Evolutionary conservation across 108 stramenopile species (phyloP).

Genomic region (Discostella stelligeroides): DNA sequence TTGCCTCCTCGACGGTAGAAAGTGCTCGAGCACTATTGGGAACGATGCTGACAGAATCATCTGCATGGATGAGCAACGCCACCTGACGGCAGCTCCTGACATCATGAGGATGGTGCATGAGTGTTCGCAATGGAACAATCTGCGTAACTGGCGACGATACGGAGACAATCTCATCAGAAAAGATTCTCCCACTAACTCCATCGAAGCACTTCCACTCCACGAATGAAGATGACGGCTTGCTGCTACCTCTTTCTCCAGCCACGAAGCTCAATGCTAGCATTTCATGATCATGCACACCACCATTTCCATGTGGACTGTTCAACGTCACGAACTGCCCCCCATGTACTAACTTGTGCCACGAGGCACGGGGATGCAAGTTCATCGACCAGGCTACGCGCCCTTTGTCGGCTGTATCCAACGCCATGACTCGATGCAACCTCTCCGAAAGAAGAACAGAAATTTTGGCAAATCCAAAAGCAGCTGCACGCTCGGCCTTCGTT

Average conservation of each 20-base stretch:
- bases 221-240: not conserved
- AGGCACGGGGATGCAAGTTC: slow-evolving; percentile 57
- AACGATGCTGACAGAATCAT: slow-evolving; percentile 57
- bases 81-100: slow-evolving; percentile 67
- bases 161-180: slow-evolving; percentile 48
- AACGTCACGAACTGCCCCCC: slow-evolving; percentile 62
- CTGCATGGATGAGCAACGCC: slow-evolving; percentile 65
- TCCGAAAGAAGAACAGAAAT: slow-evolving; percentile 71
- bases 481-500: slow-evolving; percentile 52
- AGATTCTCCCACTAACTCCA: slow-evolving; percentile 67
- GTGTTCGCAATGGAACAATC: slow-evolving; percentile 61
- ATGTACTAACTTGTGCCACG: slow-evolving; percentile 78
- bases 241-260: not conserved
- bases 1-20: slow-evolving; percentile 41
- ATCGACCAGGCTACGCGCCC: slow-evolving; percentile 62
- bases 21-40: slow-evolving; percentile 52
- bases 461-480: slow-evolving; percentile 84
- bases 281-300: slow-evolving; percentile 72
- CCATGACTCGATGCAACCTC: slow-evolving; percentile 61
- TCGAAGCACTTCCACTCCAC: slow-evolving; percentile 82
- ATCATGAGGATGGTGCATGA: slow-evolving; percentile 50
- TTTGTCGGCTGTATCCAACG: slow-evolving; percentile 59
- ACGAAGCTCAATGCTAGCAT: slow-evolving; percentile 61
- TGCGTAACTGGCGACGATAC: slow-evolving; percentile 61
- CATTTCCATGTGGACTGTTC: slow-evolving; percentile 68